These are phyloP conservation scores for Talaromyces albobiverticillius DNA, from an alignment of 2,329 filamentous ascomycete genomes.

Conservation along the genomic window DNA sequence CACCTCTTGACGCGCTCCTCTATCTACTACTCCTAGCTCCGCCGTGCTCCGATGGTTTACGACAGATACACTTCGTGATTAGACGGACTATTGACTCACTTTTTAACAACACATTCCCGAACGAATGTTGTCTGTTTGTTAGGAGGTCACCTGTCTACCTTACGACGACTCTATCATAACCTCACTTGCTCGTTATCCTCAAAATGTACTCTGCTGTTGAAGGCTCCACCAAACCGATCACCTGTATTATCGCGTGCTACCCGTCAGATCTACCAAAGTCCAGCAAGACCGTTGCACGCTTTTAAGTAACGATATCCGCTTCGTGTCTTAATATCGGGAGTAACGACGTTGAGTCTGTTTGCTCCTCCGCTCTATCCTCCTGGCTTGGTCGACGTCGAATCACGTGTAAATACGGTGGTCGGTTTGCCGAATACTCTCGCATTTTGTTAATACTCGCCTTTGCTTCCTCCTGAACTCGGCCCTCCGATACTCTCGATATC, in stretches of 20 bases:
- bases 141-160: conserved; percentile 28
- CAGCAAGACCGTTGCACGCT: conserved; percentile 19
- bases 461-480: not conserved
- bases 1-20: conserved; percentile 5
- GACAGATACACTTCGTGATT: conserved; percentile 1
- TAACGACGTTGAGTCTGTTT: conserved; percentile 1
- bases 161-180: conserved; percentile 25
- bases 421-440: conserved; percentile 6
- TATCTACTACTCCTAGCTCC: conserved; percentile 8
- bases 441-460: conserved; percentile 4
- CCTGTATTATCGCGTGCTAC: conserved; percentile 31
- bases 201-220: conserved; percentile 41
- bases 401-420: conserved; percentile 14
- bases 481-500: conserved; percentile 4
- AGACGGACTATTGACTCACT: conserved; percentile 15
- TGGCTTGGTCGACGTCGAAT: conserved; percentile 15
- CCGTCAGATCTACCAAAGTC: conserved; percentile 31
- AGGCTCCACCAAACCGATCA: conserved; percentile 34
- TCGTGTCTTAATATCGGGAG: conserved; percentile 7
- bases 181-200: conserved; percentile 20
- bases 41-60: conserved; percentile 1
- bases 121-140: conserved; percentile 31
- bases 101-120: conserved; percentile 9
- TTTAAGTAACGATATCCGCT: not conserved
- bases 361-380: not conserved